Conservation (phyloP, 352 stramenopile genomes). For the Pseudoperonospora humuli region DNA sequence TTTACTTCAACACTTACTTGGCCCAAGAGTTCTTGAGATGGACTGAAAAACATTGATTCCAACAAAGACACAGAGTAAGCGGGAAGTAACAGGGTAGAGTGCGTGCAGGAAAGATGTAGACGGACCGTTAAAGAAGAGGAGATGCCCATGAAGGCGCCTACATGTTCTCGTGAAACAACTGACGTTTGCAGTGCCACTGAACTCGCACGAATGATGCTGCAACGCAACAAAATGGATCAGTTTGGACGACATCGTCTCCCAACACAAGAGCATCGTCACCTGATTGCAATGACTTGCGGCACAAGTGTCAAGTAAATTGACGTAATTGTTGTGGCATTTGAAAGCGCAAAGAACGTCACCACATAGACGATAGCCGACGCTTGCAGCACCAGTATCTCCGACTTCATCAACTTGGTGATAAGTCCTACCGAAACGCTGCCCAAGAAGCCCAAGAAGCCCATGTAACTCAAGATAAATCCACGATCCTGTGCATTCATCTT, state of each 20-base stretch:
- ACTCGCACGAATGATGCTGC: constrained; percentile 71
- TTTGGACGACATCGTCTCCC: no score
- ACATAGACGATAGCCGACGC: constrained; percentile 59
- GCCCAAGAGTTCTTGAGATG: constrained; percentile 64
- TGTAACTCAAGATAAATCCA: constrained; percentile 77
- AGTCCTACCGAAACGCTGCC: constrained; percentile 59
- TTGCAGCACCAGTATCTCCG: constrained; percentile 58
- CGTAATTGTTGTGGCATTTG: constrained; percentile 35
- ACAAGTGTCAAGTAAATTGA: constrained; percentile 51
- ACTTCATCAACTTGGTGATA: constrained; percentile 35
- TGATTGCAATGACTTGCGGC: constrained; percentile 64
- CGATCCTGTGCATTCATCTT: constrained; percentile 46
- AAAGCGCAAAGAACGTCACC: constrained; percentile 60
- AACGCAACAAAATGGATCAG: constrained; percentile 6
- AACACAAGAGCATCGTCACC: constrained; percentile 20
- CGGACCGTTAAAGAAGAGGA: constrained; percentile 69
- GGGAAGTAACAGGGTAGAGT: constrained; percentile 2
- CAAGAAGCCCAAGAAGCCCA: constrained; percentile 58
- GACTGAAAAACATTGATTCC: constrained; percentile 33
- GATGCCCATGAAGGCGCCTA: constrained; percentile 74
- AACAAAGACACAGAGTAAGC: neutral
- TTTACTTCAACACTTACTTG: constrained; percentile 37
- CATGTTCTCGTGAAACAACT: constrained; percentile 55
- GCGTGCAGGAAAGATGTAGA: neutral
- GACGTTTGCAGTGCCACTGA: constrained; percentile 68